phyloP scores from a whole-genome alignment of 306 rosid species.

The Sophora flavescens region DNA sequence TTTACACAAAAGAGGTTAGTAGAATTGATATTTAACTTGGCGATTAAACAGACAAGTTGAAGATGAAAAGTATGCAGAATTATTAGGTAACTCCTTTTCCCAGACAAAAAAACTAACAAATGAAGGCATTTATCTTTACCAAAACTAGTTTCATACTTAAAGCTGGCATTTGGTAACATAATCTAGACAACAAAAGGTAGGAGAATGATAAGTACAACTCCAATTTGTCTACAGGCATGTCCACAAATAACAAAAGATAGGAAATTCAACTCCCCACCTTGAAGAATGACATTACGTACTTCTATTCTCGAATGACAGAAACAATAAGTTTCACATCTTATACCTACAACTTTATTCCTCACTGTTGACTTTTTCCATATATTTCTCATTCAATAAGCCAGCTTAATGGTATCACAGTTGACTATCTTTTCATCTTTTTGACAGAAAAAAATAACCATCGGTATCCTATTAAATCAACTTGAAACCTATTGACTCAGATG shows the following conservation, averaged over 20 bases:
- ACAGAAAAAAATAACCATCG: neutral
- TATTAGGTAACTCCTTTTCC: neutral
- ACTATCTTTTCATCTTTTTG: slow-evolving; percentile 11
- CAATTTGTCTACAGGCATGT: neutral
- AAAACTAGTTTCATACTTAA: slow-evolving; percentile 30
- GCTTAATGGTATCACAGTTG: slow-evolving; percentile 5
- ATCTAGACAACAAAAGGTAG: slow-evolving; percentile 3
- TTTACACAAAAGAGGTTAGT: neutral
- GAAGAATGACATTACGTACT: slow-evolving; percentile 15
- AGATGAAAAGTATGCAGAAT: slow-evolving; percentile 20
- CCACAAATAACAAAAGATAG: neutral
- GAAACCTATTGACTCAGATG: slow-evolving; percentile 5
- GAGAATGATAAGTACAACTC: neutral
- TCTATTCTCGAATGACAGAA: slow-evolving; percentile 25
- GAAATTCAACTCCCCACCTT: neutral
- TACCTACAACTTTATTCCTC: neutral
- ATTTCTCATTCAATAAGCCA: slow-evolving; percentile 5
- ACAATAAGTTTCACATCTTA: neutral
- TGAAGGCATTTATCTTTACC: slow-evolving; percentile 14
- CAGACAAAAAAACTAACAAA: neutral
- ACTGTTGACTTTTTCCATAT: neutral
- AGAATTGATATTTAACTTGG: neutral
- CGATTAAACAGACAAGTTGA: neutral
- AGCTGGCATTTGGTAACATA: slow-evolving; percentile 4
- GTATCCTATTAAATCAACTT: slow-evolving; percentile 1